These are phyloP conservation scores for Auriculariales sp. DNA, from an alignment of 768 basidiomycete species.

Conservation along the genomic window DNA sequence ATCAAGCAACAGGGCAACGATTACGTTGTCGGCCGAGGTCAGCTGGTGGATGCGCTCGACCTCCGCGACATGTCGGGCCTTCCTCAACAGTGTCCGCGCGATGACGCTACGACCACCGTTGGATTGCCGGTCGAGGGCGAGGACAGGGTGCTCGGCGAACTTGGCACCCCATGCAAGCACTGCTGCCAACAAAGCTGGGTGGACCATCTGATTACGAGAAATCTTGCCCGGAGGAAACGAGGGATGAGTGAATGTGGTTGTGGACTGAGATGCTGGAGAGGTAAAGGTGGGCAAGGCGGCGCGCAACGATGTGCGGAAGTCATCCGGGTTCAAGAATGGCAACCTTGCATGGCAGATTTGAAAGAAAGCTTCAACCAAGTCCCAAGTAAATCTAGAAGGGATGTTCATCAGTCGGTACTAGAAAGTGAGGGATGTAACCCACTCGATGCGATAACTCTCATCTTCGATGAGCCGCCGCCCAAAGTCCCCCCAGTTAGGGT, in stretches of 20 bases:
- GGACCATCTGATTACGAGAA: conserved; percentile 27
- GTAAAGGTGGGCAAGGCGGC: not conserved
- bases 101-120: conserved; percentile 50
- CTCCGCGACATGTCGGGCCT: conserved; percentile 78
- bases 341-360: conserved; percentile 76
- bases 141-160: conserved; percentile 81
- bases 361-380: conserved; percentile 90
- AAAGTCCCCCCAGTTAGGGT: conserved; percentile 50
- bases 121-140: conserved; percentile 56
- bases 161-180: conserved; percentile 87
- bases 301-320: conserved; percentile 37
- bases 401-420: conserved; percentile 5
- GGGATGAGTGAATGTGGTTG: conserved; percentile 3
- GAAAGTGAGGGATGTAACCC: conserved; percentile 24
- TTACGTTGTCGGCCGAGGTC: conserved; percentile 65
- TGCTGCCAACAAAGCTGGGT: conserved; percentile 69
- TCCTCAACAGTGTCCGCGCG: conserved; percentile 61
- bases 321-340: conserved; percentile 71
- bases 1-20: conserved; percentile 70
- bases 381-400: conserved; percentile 62
- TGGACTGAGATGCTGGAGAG: conserved; percentile 3
- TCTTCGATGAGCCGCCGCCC: conserved; percentile 50
- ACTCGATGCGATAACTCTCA: conserved; percentile 72
- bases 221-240: conserved; percentile 11
- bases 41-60: conserved; percentile 74